Base-by-base conservation (phyloP, 2,329 filamentous ascomycete genomes). In the Ascochyta fabae region DNA sequence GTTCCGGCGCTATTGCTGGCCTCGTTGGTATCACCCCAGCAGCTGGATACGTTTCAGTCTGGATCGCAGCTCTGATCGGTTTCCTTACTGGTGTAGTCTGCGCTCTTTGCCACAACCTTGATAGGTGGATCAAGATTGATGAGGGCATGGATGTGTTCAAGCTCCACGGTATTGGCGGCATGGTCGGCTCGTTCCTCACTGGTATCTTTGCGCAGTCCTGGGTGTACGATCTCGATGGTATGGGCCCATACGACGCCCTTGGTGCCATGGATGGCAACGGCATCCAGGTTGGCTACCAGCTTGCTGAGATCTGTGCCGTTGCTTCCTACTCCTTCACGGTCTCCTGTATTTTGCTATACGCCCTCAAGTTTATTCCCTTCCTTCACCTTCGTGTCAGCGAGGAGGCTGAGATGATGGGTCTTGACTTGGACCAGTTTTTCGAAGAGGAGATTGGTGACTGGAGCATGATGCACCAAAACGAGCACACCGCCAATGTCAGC, bases 131-230 rank as follows among this genome's bases (percentile, higher is more conserved):
- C 27, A 72, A 72, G 54, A 82, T 85, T 55, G 84, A 86, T 60
- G 84, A 86, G 58, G 81, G 83, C 10, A 80, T 86, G 66, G 82
- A 86, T 58, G 82, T 86, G 38, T 86, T 86, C 77, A 85, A 84
- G 66, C 78, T 85, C 12, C 83, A 86, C 66, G 83, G 81, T 15
- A 77, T 84, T 23, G 84, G 84, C 36, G 84, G 84, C 22, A 84
- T 85, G 74, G 74, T 81, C 35, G 84, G 84, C 8, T 81, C 81
- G 26, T 84, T 86, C 71, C 66, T 86, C 42, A 86, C 84, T 2
- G 84, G 83, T 6, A 79, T 86, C 62, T 86, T 86, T 59, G 83
- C 83, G 29, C 74, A 79, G 64, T 70, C 75, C 48, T 77, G 75
- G 75, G 76, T 82, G 51, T 78, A 77, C 10, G 70, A 74, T 15